Conservation (phyloP, 2,329 filamentous ascomycete species). For the Fusarium sulawesiense region DNA sequence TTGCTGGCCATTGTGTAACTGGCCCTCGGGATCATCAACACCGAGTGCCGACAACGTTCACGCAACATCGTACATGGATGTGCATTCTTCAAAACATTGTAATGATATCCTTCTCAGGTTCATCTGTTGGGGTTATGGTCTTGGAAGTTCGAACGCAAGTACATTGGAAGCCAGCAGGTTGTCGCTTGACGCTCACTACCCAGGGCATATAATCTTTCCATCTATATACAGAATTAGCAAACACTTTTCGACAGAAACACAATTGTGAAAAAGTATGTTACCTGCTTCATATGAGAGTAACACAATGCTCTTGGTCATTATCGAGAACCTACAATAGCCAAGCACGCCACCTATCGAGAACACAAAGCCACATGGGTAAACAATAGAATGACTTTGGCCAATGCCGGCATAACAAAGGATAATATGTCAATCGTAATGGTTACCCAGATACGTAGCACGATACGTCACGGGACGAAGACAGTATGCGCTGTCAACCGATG, state of each 20-base stretch:
- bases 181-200: not conserved
- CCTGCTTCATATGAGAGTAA: not conserved
- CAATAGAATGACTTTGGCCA: not conserved
- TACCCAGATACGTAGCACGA: conserved; percentile 5
- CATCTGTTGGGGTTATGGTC: not conserved
- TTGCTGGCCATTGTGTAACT: not conserved
- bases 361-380: not conserved
- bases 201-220: not conserved
- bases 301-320: not conserved
- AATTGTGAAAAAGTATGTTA: not conserved
- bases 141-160: not conserved
- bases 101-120: not conserved
- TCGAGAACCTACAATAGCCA: not conserved
- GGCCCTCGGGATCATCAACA: not conserved
- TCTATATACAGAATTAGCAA: not conserved
- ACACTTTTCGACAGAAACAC: not conserved
- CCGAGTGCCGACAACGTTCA: not conserved
- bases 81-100: no score
- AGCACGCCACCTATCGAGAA: not conserved
- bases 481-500: conserved; percentile 26
- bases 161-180: not conserved
- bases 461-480: conserved; percentile 27
- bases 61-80: not conserved
- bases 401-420: not conserved
- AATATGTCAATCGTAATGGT: not conserved